Base-by-base conservation (phyloP, 2,329 filamentous ascomycete genomes). In the Xylariales sp. region DNA sequence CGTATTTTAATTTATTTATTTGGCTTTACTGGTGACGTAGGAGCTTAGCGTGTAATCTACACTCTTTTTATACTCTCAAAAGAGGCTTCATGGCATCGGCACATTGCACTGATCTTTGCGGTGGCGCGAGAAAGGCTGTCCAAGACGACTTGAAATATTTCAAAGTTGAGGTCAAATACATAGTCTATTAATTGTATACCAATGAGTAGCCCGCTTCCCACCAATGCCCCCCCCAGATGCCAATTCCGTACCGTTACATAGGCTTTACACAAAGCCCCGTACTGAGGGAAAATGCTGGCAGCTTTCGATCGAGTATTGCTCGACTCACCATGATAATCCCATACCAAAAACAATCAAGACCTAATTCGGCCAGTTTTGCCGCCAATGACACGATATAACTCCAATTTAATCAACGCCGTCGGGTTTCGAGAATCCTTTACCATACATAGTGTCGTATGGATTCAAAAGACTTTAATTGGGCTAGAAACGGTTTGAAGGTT, bases 401-500 rank as follows among this genome's bases (percentile, higher is more conserved):
- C n/a, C 16, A 10, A 52, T 41, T 28, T 32, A 9, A 45, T 46
- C 28, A 62, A 66, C 43, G 12, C n/a, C 14, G 45, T 23, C 46
- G n/a, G 52, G 50, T 49, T 55, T 39, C 18, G n/a, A 16, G 39
- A n/a, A 34, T 46, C 41, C 10, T 36, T 32, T 34, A 30, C 23
- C 28, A 46, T 45, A 41, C 43, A 39, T 45, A 36, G 12, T 36
- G n/a, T 30, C 32, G 12, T 53, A 56, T 14, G 43, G 23, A 32
- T 34, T 32, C 30, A 28, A 59, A 52, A 48, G 10, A 30, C 4
- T 28, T 28, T n/a, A 43, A 30, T 54, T 3, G 23, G 39, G 18
- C 60, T 70, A 68, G n/a, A 65, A 68, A 32, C 69, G 67, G 46
- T 56, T 64, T 5, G 60, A 32, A 23, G 75, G 72, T 43, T 75